Conservation (phyloP, 2,329 filamentous ascomycete genomes). For the Alternaria sp. region DNA sequence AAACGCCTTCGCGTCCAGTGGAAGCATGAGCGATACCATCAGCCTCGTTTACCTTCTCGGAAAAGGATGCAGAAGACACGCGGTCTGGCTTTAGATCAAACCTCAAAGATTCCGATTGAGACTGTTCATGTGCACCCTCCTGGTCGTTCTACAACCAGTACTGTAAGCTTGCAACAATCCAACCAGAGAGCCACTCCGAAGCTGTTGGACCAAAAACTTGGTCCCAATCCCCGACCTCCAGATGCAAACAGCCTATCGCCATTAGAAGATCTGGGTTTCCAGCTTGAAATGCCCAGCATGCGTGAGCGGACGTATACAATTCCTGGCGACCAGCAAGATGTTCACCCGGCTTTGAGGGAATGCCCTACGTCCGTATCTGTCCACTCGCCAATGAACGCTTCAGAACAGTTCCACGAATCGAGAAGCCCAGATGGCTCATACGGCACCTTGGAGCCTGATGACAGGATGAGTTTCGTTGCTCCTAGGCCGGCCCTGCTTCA, state of each 20-base stretch:
- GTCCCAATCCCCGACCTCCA: conserved; percentile 17
- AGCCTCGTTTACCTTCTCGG: neutral
- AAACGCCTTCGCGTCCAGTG: conserved; percentile 19
- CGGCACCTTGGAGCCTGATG: conserved; percentile 4
- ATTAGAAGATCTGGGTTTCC: conserved; percentile 12
- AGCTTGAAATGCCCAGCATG: neutral
- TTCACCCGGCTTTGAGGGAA: conserved; percentile 1
- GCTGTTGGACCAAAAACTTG: conserved; percentile 8
- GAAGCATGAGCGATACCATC: conserved; percentile 8
- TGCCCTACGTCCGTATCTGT: neutral
- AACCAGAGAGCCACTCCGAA: neutral
- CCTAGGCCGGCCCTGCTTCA: neutral
- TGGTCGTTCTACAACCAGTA: neutral
- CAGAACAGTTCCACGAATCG: neutral
- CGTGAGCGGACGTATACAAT: neutral
- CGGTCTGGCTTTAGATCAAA: neutral
- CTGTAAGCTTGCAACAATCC: neutral
- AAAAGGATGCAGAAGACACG: neutral
- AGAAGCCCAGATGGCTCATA: neutral
- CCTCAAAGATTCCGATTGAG: neutral
- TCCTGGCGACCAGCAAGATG: neutral
- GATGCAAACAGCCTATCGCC: neutral
- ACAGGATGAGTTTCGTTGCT: conserved; percentile 1
- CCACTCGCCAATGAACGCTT: neutral
- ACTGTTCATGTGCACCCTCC: neutral